Base-by-base conservation (phyloP, 257 asterid genomes). In the Pogostemon cablin region DNA sequence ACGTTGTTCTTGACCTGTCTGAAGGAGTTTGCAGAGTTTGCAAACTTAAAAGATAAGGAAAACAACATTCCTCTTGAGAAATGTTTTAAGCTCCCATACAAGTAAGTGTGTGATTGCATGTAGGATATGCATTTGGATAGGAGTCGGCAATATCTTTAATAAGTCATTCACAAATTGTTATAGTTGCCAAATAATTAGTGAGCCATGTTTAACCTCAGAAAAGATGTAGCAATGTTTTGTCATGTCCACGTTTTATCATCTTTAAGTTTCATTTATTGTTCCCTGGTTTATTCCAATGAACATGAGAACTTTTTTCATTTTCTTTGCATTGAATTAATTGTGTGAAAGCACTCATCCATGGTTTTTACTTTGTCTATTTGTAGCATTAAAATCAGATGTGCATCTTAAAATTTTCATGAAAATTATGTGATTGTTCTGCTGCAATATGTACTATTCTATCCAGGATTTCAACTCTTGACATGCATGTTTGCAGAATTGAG, bases 11-110 rank as follows among this genome's bases (percentile, higher is more conserved):
- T 95, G 73, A 84, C 88, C 73, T 95, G 97, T 88, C 86, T 95
- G 5, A 95, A 95, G 90, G 99, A 95, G 63, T 95, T 95, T 65
- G 92, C 99, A 0, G 98, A 95, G 77, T 95, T 91, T 75, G 98
- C 99, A 70, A 85, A 86, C 87, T 81, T 79, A 35, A 95, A 86
- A 80, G 99, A 95, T 80, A 85, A 86, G 73, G 97, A 89, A 79
- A 95, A 88, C 82, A 86, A 91, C 78, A 84, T 91, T 64, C 96
- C 93, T 75, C 86, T 86, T 60, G 90, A 90, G 39, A 95, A 89
- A 79, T 84, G 95, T 69, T 95, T 95, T 74, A 92, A 86, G 87
- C 96, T 95, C 79, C 97, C 99, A 3, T 89, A 95, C 86, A 91
- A 89, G 99, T 95, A 85, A 88, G 96, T 72, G 25, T 58, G 52